phyloP scores from a whole-genome alignment of 202 grass and related monocot species.

The Panicum virgatum region DNA sequence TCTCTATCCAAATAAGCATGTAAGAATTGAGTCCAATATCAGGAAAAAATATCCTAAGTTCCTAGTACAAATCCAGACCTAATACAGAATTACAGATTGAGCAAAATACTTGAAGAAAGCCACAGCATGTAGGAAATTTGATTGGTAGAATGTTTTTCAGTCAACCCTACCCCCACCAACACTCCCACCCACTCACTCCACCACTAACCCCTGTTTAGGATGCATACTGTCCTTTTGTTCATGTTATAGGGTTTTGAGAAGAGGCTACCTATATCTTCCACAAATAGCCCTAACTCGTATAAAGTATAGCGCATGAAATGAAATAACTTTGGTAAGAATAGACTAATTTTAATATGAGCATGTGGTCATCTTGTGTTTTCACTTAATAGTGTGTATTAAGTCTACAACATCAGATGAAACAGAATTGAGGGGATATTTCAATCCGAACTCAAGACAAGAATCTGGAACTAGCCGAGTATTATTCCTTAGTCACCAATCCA shows the following conservation, averaged over 20 bases:
- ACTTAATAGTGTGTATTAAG: neutral
- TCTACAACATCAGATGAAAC: neutral
- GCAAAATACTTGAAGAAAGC: neutral
- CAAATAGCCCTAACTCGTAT: neutral
- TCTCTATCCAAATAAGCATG: neutral
- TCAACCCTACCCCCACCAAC: too few relatives aligned
- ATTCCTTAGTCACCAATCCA: slow-evolving; percentile 1
- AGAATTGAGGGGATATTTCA: neutral
- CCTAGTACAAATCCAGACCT: neutral
- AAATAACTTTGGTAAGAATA: neutral
- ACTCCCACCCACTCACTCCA: too few relatives aligned
- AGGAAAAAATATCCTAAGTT: neutral
- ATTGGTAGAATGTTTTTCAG: too few relatives aligned
- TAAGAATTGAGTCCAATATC: neutral
- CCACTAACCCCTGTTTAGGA: neutral
- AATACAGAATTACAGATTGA: neutral
- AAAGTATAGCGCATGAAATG: neutral
- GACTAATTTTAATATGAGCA: neutral
- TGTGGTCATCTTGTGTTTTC: neutral
- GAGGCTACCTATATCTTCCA: neutral
- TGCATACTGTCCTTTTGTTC: neutral
- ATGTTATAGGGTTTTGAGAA: neutral
- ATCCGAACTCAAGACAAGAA: neutral
- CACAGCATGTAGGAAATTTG: too few relatives aligned
- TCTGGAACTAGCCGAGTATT: neutral